Conservation (phyloP, 202 grass and related monocot genomes). For the Zoysia matrella region DNA sequence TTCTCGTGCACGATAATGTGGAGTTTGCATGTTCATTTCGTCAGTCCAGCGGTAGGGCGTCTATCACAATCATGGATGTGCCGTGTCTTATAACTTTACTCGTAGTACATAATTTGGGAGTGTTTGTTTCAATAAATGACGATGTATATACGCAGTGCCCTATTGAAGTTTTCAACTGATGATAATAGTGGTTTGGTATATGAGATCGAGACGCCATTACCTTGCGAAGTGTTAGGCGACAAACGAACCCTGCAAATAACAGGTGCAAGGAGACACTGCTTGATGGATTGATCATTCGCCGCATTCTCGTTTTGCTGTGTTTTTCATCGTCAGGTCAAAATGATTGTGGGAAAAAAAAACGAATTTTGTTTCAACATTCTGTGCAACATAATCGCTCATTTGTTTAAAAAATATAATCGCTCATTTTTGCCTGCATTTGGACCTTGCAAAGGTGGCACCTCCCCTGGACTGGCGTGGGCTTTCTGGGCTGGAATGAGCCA, state of each 20-base stretch:
- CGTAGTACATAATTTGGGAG: neutral
- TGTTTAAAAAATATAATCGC: too few species aligned
- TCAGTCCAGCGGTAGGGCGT: neutral
- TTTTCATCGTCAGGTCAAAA: neutral
- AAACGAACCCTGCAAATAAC: neutral
- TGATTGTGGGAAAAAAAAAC: neutral
- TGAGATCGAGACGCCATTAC: neutral
- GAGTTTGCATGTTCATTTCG: neutral
- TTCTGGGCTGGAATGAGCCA: neutral
- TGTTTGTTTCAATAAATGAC: constrained; percentile 31
- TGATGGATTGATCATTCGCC: neutral
- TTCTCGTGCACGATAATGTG: neutral
- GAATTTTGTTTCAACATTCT: neutral
- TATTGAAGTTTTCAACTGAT: neutral
- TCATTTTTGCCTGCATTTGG: too few species aligned
- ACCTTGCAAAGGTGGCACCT: too few species aligned
- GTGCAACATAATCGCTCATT: too few species aligned
- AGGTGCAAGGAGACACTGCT: neutral
- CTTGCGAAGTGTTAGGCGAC: neutral
- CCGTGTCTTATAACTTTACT: neutral
- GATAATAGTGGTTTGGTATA: neutral
- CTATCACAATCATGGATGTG: neutral
- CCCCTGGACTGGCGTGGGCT: neutral
- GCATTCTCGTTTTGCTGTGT: neutral
- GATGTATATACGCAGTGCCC: constrained; percentile 34